Percentiles rank a stretch among this genome's conserved stretches.
Evolutionary conservation across 2,329 filamentous ascomycete genomes (phyloP).

Genomic region (Paecilomyces variotii): DNA sequence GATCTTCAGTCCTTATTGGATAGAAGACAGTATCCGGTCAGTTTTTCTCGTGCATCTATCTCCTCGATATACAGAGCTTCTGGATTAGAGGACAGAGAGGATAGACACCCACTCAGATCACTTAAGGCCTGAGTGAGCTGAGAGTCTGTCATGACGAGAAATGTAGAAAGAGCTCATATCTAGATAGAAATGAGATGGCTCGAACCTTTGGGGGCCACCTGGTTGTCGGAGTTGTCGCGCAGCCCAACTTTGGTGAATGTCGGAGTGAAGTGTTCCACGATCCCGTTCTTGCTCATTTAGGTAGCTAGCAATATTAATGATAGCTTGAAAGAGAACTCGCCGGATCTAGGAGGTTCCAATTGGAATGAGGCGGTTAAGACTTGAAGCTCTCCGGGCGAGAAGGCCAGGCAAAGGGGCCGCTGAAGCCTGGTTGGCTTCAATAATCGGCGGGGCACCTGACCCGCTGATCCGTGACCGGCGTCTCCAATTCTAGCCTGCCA

Average conservation of each 20-base stretch:
- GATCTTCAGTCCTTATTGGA: no score
- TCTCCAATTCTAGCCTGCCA: not conserved
- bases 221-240: not conserved
- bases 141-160: no score
- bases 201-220: not conserved
- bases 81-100: no score
- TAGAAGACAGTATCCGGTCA: no score
- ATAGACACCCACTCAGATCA: no score
- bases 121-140: no score
- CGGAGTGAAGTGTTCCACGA: not conserved
- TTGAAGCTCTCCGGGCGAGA: not conserved
- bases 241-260: not conserved
- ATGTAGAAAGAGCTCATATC: not conserved
- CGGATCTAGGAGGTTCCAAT: not conserved
- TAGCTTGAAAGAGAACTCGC: not conserved
- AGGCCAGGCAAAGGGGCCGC: not conserved
- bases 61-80: no score
- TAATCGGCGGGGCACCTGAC: not conserved
- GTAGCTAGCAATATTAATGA: not conserved
- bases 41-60: no score
- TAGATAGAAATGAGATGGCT: no score
- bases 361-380: not conserved
- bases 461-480: not conserved
- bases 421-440: not conserved
- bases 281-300: not conserved